Percentiles rank a stretch among this genome's conserved stretches.
Conservation (phyloP, 2,329 filamentous ascomycete species). For the Pyrenophora seminiperda region DNA sequence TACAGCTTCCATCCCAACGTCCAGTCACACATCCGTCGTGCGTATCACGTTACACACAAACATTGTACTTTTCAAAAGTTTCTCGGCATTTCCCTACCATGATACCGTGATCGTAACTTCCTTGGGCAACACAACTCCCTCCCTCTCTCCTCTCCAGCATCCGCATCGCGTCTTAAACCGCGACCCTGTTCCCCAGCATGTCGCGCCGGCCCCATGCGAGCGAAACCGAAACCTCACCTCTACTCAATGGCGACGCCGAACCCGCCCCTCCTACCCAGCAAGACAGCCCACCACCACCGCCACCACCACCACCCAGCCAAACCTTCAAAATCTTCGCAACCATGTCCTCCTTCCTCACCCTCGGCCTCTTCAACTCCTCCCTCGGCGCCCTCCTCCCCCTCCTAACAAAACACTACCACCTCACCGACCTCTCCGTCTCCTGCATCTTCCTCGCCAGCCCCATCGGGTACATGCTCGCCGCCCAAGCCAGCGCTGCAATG, state of each 20-base stretch:
- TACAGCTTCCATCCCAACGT: not conserved
- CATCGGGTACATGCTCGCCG: slow-evolving; percentile 53
- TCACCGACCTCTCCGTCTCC: slow-evolving; percentile 53
- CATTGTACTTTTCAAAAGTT: not conserved
- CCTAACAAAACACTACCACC: slow-evolving; percentile 48
- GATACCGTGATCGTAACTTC: not conserved
- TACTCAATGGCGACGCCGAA: slow-evolving; percentile 1
- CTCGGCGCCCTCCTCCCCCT: slow-evolving; percentile 46
- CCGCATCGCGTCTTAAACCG: not conserved
- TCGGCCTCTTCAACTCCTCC: slow-evolving; percentile 50
- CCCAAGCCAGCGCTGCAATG: slow-evolving; percentile 48
- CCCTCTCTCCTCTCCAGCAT: too few relatives aligned
- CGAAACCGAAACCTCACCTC: slow-evolving; percentile 15
- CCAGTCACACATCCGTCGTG: too few relatives aligned
- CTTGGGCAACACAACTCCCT: not conserved
- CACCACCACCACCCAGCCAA: not conserved
- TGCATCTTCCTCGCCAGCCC: slow-evolving; percentile 53
- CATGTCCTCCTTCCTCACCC: slow-evolving; percentile 63
- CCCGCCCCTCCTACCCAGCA: not conserved
- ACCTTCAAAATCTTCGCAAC: slow-evolving; percentile 55
- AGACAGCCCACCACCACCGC: too few relatives aligned
- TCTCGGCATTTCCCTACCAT: not conserved
- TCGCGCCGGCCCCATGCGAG: not conserved
- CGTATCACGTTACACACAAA: not conserved
- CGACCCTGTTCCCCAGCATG: slow-evolving; percentile 9